Evolutionary conservation across 139 green algal species (phyloP).

Genomic region (Auxenochlorella pyrenoidosa): DNA sequence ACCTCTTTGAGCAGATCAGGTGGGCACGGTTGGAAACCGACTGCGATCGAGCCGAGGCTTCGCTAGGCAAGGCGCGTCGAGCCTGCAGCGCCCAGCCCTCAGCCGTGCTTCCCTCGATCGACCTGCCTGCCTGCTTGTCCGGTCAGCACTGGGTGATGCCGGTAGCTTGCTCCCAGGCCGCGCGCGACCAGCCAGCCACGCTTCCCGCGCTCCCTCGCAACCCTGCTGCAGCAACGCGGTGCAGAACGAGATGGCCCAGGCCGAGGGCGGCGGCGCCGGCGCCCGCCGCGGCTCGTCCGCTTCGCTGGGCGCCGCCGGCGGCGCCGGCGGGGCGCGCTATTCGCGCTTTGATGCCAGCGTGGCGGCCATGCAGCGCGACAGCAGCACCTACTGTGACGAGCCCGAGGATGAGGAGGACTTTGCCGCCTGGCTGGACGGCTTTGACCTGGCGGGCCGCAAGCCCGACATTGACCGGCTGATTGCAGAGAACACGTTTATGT

Average conservation of each 20-base stretch:
- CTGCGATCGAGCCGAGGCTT: background rate
- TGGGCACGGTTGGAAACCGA: conserved; percentile 27
- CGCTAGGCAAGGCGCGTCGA: background rate
- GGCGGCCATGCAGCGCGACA: conserved; percentile 89
- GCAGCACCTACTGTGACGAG: conserved; percentile 94
- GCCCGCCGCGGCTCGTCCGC: background rate
- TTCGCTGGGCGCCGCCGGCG: background rate
- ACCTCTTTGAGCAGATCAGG: conserved; percentile 78
- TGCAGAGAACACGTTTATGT: conserved; percentile 77
- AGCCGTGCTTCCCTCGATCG: background rate
- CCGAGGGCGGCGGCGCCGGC: background rate
- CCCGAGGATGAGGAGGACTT: conserved; percentile 86
- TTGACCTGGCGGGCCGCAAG: conserved; percentile 60
- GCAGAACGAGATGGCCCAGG: conserved; percentile 65
- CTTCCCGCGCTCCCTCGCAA: too few species aligned
- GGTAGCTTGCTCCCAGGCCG: background rate
- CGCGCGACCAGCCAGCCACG: too few species aligned
- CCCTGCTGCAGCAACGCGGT: conserved; percentile 42
- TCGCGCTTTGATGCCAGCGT: conserved; percentile 80
- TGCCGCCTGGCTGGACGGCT: conserved; percentile 56
- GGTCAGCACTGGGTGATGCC: background rate
- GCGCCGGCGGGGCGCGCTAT: conserved; percentile 43
- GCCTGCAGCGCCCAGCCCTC: background rate
- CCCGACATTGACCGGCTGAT: conserved; percentile 74
- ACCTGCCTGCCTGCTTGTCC: background rate